Base-by-base conservation (phyloP, 768 basidiomycete species). In the Pisolithus albus region DNA sequence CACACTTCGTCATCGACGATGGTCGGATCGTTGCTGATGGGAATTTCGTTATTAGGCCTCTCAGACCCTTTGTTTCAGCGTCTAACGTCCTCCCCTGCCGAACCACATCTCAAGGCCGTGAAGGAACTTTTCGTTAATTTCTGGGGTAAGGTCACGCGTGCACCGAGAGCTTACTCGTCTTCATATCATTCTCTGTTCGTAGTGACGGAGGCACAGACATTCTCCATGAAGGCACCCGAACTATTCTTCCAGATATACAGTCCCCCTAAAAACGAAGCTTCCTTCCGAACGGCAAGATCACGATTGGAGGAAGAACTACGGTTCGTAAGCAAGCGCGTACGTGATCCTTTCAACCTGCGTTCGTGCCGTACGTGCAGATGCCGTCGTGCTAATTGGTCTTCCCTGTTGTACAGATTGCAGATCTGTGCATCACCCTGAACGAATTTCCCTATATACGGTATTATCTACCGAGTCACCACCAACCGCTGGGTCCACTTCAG, bases 361-460 rank as follows among this genome's bases (percentile, higher is more conserved):
- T 15, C 18, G 24, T 13, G 34, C 28, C 11, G 16, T 3, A 32
- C 15, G 28, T 24, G 50, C 52, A 15, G n/a, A 2, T 26, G 15
- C n/a, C 2, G 19, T 15, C 26, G 19, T 16, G 43, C 47, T 53
- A 13, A 56, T 50, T 47, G 52, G 13, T 15, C 11, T 5, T 9
- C 30, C n/a, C 42, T 18, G 39, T 3, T 18, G 46, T 40, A 47
- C 60, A 88, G 93, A 85, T 99, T 56, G 68, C 91, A 24, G 96
- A 97, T 60, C 70, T 94, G 4, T 91, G 93, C 66, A 86, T 96
- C 15, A 82, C 90, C 0, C 70, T 98, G 26, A 87, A 92, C 60
- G 96, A 99, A 65, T 90, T 85, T 61, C 96, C 96, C 0, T 86
- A 81, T 64, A 85, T 98, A 57, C 86, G 95, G 30, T 98, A 95